phyloP scores from a whole-genome alignment of 2,329 filamentous ascomycete species.

The Bipolaris cookei region DNA sequence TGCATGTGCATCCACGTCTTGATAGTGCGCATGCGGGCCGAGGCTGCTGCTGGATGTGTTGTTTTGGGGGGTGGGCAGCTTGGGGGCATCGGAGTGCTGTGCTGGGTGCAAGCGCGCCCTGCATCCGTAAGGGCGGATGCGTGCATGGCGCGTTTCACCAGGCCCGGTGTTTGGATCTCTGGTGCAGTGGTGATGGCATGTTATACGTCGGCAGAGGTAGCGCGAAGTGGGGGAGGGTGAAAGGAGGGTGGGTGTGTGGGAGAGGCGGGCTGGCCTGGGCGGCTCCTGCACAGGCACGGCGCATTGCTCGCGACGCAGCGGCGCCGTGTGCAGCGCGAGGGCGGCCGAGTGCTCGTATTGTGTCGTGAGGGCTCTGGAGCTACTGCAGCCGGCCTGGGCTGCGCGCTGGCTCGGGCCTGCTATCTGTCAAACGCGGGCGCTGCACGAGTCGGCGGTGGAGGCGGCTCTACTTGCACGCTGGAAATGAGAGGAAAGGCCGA shows the following conservation, averaged over 20 bases:
- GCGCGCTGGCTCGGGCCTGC: background rate
- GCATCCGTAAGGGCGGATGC: slow-evolving; percentile 19
- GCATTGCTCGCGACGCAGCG: background rate
- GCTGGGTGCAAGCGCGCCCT: slow-evolving; percentile 23
- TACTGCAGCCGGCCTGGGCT: slow-evolving; percentile 7
- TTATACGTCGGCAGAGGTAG: slow-evolving; percentile 23
- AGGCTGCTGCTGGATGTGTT: slow-evolving; percentile 25
- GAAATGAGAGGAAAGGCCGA: slow-evolving; percentile 17
- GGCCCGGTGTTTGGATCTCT: slow-evolving; percentile 12
- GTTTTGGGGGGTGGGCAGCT: slow-evolving; percentile 7
- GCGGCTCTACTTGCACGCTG: slow-evolving; percentile 10
- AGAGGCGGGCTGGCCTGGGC: background rate
- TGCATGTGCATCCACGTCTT: too few relatives aligned
- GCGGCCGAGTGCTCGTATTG: background rate
- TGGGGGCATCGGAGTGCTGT: slow-evolving; percentile 5
- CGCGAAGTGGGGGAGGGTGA: slow-evolving; percentile 17
- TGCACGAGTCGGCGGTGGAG: slow-evolving; percentile 14
- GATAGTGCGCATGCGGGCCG: slow-evolving; percentile 13
- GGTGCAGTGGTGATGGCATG: slow-evolving; percentile 24
- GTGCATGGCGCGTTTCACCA: slow-evolving; percentile 35
- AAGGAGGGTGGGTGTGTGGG: background rate
- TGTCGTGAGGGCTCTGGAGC: background rate
- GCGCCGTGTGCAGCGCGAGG: background rate
- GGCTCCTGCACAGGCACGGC: background rate
- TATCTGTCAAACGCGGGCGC: slow-evolving; percentile 15